These are phyloP conservation scores for Symbiodinium natans DNA, from an alignment of 73 alveolate species.

Conservation along the genomic window DNA sequence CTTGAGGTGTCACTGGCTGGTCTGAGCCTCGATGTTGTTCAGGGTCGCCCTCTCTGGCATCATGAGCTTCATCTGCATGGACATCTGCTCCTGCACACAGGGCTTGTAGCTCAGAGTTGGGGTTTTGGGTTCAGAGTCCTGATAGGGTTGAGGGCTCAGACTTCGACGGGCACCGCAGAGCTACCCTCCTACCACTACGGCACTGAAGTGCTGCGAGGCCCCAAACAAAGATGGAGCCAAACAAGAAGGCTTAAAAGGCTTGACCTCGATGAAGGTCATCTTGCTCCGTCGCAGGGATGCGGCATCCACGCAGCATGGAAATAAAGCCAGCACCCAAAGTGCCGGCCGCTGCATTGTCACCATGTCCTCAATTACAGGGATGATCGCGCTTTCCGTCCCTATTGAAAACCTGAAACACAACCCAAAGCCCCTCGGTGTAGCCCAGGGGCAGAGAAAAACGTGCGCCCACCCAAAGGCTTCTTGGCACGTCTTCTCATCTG, in stretches of 20 bases:
- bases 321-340: slow-evolving; percentile 5
- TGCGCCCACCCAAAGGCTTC: not conserved
- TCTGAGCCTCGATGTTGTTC: slow-evolving; percentile 90
- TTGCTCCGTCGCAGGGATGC: slow-evolving; percentile 57
- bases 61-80: slow-evolving; percentile 86
- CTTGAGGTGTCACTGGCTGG: too few relatives aligned
- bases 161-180: not conserved
- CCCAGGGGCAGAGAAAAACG: not conserved
- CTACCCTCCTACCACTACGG: not conserved
- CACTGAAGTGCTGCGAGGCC: not conserved
- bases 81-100: slow-evolving; percentile 55
- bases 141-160: not conserved
- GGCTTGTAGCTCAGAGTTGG: not conserved
- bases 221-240: not conserved
- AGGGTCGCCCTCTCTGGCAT: slow-evolving; percentile 84
- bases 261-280: slow-evolving; percentile 83
- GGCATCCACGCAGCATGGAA: slow-evolving; percentile 11
- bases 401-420: too few relatives aligned
- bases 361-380: not conserved
- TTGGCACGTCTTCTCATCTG: slow-evolving; percentile 15
- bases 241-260: not conserved
- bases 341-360: slow-evolving; percentile 12
- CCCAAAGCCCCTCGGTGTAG: not conserved
- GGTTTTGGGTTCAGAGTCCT: not conserved
- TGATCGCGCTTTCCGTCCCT: too few relatives aligned